Evolutionary conservation across 2,329 filamentous ascomycete genomes (phyloP).

Genomic region (Trichophyton schoenleinii): DNA sequence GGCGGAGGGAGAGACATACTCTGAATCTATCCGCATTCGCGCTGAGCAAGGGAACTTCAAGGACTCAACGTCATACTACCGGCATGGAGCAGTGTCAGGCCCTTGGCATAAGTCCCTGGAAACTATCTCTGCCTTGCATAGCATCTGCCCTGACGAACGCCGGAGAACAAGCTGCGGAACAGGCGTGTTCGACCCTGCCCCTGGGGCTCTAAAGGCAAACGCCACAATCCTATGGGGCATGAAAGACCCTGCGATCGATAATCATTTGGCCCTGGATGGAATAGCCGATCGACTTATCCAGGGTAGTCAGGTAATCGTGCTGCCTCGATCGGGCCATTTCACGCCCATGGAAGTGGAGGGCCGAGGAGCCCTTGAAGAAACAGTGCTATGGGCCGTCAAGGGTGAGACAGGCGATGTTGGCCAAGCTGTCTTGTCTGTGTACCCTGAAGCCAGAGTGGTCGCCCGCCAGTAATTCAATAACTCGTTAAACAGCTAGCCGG

Average conservation of each 20-base stretch:
- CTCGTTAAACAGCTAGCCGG: not conserved
- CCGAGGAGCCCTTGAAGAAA: slow-evolving; percentile 31
- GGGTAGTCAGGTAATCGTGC: slow-evolving; percentile 39
- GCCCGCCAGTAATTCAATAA: slow-evolving; percentile 20
- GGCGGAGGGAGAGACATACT: slow-evolving; percentile 26
- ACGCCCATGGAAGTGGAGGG: slow-evolving; percentile 38
- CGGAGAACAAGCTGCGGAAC: slow-evolving; percentile 27
- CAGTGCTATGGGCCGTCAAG: slow-evolving; percentile 27
- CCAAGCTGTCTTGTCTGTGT: slow-evolving; percentile 20
- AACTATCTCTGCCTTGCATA: slow-evolving; percentile 37
- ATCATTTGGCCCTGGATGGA: slow-evolving; percentile 39
- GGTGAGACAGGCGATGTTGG: slow-evolving; percentile 28
- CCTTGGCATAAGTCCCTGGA: slow-evolving; percentile 43
- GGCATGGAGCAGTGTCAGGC: slow-evolving; percentile 34
- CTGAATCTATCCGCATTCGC: slow-evolving; percentile 29
- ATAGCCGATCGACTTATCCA: slow-evolving; percentile 40
- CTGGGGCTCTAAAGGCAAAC: slow-evolving; percentile 39
- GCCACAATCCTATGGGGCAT: slow-evolving; percentile 44
- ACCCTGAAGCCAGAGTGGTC: slow-evolving; percentile 22
- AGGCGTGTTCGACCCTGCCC: slow-evolving; percentile 34
- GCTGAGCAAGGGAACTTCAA: slow-evolving; percentile 34
- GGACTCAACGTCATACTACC: slow-evolving; percentile 43
- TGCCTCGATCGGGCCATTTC: slow-evolving; percentile 43
- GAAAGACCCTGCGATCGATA: slow-evolving; percentile 40
- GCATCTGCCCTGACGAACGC: slow-evolving; percentile 24